phyloP scores from a whole-genome alignment of 2,329 filamentous ascomycete genomes.

The Botrytis byssoidea region DNA sequence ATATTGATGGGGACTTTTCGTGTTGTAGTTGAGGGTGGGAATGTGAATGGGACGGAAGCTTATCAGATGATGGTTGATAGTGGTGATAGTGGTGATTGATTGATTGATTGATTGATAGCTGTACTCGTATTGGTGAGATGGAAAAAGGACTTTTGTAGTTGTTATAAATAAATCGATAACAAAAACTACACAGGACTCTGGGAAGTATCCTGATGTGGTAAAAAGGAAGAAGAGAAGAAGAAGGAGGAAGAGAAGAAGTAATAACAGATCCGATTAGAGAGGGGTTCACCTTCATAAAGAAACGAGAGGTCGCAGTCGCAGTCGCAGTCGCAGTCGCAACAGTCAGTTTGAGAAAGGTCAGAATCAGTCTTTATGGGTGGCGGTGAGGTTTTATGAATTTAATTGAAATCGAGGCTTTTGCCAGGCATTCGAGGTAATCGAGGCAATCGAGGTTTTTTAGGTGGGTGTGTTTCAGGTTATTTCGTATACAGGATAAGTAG shows the following conservation, averaged over 20 bases:
- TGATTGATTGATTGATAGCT: too few species aligned
- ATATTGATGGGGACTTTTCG: background rate
- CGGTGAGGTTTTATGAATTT: constrained; percentile 34
- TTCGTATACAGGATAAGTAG: constrained; percentile 10
- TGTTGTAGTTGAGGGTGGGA: background rate
- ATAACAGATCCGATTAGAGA: background rate
- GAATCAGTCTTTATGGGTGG: constrained; percentile 22
- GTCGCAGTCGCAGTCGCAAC: background rate
- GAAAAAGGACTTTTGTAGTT: background rate
- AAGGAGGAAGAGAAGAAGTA: background rate
- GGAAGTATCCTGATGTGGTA: background rate
- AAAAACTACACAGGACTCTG: background rate
- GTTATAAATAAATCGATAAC: background rate
- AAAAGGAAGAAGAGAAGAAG: background rate
- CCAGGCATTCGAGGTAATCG: background rate
- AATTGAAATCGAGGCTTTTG: constrained; percentile 10
- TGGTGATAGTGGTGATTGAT: background rate
- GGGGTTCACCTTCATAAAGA: constrained; percentile 9
- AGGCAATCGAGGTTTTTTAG: background rate
- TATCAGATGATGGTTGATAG: background rate
- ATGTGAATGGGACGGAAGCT: background rate
- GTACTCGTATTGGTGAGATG: too few species aligned
- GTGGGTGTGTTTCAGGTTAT: constrained; percentile 20
- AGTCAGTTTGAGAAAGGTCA: constrained; percentile 10
- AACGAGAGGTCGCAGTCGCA: constrained; percentile 10